phyloP scores from a whole-genome alignment of 139 green algal species.

The Yamagishiella unicocca region DNA sequence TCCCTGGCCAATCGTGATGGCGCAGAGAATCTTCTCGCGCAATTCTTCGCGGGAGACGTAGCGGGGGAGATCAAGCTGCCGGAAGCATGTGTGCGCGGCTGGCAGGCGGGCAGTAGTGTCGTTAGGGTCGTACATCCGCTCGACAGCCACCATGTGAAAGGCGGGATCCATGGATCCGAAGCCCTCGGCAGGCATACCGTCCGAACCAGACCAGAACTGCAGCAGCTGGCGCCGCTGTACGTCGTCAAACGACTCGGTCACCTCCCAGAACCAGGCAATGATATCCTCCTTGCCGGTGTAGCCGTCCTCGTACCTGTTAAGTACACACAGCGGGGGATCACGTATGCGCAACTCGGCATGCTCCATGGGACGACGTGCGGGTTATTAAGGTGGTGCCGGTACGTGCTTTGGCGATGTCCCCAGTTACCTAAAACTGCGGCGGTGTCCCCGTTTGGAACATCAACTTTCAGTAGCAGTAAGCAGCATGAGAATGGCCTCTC shows the following conservation, averaged over 20 bases:
- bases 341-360: no score
- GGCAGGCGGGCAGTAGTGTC: slow-evolving; percentile 72
- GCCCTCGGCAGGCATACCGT: slow-evolving; percentile 75
- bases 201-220: slow-evolving; percentile 75
- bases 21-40: slow-evolving; percentile 70
- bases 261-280: slow-evolving; percentile 76
- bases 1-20: slow-evolving; percentile 76
- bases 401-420: no score
- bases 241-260: slow-evolving; percentile 68
- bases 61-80: slow-evolving; percentile 75
- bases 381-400: no score
- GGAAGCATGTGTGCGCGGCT: slow-evolving; percentile 76
- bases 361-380: no score
- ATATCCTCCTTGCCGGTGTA: slow-evolving; percentile 75
- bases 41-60: slow-evolving; percentile 67
- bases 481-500: no score
- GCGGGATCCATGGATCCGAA: slow-evolving; percentile 72
- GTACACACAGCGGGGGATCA: no score
- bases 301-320: slow-evolving; percentile 72
- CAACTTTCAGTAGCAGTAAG: no score
- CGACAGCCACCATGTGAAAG: slow-evolving; percentile 74
- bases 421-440: no score
- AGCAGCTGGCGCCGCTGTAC: slow-evolving; percentile 67
- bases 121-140: slow-evolving; percentile 71
- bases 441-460: no score